These are phyloP conservation scores for Pachysandra terminalis DNA, from an alignment of 164 flowering plant genomes.

Conservation along the genomic window DNA sequence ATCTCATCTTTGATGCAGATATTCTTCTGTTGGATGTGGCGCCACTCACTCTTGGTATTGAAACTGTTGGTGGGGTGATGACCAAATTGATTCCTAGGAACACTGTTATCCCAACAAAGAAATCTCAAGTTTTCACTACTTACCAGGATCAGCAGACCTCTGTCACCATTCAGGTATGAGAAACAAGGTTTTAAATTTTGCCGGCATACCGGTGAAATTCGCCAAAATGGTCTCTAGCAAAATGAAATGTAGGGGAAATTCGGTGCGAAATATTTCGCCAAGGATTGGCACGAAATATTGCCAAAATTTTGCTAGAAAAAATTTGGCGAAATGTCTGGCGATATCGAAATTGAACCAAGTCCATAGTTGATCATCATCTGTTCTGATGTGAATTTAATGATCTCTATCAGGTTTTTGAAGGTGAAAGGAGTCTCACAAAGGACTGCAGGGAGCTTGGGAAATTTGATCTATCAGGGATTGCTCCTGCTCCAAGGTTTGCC, in stretches of 20 bases:
- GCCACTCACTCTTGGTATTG: constrained; percentile 39
- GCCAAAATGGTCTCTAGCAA: too few relatives aligned
- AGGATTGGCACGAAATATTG: too few relatives aligned
- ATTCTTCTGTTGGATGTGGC: constrained; percentile 41
- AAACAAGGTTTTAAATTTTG: too few relatives aligned
- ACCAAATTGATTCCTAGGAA: constrained; percentile 47
- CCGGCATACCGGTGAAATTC: too few relatives aligned
- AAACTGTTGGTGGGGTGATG: constrained; percentile 49
- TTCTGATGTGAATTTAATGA: constrained; percentile 3
- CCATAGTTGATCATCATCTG: background rate
- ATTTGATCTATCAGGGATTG: constrained; percentile 43
- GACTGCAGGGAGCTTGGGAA: constrained; percentile 43
- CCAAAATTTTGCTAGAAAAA: too few relatives aligned
- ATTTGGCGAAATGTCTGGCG: too few relatives aligned
- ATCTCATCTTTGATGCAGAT: constrained; percentile 18
- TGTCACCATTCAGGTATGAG: constrained; percentile 36
- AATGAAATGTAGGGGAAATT: too few relatives aligned
- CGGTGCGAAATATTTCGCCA: too few relatives aligned
- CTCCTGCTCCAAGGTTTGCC: constrained; percentile 52
- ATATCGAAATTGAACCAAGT: too few relatives aligned
- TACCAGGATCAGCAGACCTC: constrained; percentile 42
- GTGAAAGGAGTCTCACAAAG: constrained; percentile 42
- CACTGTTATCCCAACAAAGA: constrained; percentile 44
- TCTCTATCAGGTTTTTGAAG: constrained; percentile 34
- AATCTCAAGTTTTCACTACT: constrained; percentile 40